Base-by-base conservation (phyloP, 768 basidiomycete genomes). In the Tulasnella sp. region DNA sequence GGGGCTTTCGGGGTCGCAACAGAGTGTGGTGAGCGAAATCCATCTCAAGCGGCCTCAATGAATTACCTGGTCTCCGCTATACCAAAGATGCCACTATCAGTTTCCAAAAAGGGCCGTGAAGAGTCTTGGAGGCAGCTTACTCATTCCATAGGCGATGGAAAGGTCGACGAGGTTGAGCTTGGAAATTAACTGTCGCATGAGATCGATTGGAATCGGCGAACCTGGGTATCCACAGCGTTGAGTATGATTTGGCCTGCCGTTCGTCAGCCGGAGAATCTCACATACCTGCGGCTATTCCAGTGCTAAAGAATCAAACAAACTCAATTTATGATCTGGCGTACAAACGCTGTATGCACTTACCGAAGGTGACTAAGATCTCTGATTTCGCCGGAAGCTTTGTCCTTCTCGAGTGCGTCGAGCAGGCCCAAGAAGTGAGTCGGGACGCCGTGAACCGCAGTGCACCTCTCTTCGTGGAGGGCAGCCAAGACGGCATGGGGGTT, bases 71-170 rank as follows among this genome's bases (percentile, higher is more conserved):
- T 59, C 42, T 59, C 56, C 9, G 56, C 56, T 59, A 50, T 22
- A 52, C 10, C 9, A 7, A 7, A 19, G 49, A 10, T 4, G 19
- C 12, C 4, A 11, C 31, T 10, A 17, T 15, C 17, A 53, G 22
- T 25, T 5, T 38, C 5, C 34, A 38, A 15, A 38, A 38, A 38
- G 15, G 5, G 15, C 15, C 34, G 34, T 42, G 4, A 15, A 22
- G 19, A n/a, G n/a, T 17, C 10, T 25, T n/a, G n/a, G n/a, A n/a
- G n/a, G n/a, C n/a, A n/a, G n/a, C 84, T 61, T 62, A 91, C 88
- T 90, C 88, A 91, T 91, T 59, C 88, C 88, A 69, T 87, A 91
- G 10, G 83, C 87, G 59, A 80, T 83, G 0, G 88, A 88, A 42
- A 91, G 69, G 44, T 87, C 84, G 4, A 66, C 74, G 41, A 91